Evolutionary conservation across 768 basidiomycete genomes (phyloP).

Genomic region (Fomitopsis pulvina): DNA sequence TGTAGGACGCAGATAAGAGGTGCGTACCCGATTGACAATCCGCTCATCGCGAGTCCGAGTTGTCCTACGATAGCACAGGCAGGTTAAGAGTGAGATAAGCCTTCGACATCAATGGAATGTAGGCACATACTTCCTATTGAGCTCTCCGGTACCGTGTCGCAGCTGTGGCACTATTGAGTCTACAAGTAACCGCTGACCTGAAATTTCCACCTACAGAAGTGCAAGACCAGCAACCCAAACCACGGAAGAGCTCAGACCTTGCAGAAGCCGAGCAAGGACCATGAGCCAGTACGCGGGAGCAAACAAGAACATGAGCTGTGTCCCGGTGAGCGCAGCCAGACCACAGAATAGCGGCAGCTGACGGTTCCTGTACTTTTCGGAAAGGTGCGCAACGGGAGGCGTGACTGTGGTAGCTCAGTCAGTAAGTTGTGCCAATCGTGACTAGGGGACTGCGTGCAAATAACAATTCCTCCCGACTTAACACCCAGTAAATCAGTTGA

Average conservation of each 20-base stretch:
- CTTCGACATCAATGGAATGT: no score
- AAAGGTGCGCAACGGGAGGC: slow-evolving; percentile 28
- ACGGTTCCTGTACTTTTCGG: slow-evolving; percentile 28
- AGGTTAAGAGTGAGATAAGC: no score
- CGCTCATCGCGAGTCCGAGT: slow-evolving; percentile 33
- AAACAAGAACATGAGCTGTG: slow-evolving; percentile 35
- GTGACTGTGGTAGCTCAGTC: slow-evolving; percentile 22
- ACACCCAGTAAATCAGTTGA: background rate
- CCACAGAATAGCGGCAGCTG: slow-evolving; percentile 26
- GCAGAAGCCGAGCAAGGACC: slow-evolving; percentile 30
- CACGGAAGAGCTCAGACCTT: slow-evolving; percentile 34
- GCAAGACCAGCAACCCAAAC: slow-evolving; percentile 36
- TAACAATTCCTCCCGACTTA: slow-evolving; percentile 28
- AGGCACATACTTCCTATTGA: slow-evolving; percentile 30
- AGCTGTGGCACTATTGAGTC: slow-evolving; percentile 16
- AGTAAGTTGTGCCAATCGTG: no score
- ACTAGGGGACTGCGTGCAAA: slow-evolving; percentile 16
- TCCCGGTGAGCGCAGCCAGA: slow-evolving; percentile 26
- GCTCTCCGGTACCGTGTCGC: slow-evolving; percentile 30
- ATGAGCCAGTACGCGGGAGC: slow-evolving; percentile 32
- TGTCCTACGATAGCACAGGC: slow-evolving; percentile 26
- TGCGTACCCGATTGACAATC: slow-evolving; percentile 30
- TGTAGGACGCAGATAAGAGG: background rate
- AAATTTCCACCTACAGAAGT: slow-evolving; percentile 23
- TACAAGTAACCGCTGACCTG: background rate